Evolutionary conservation across 2,329 filamentous ascomycete species (phyloP).

Genomic region (Stachybotrys echinatus): DNA sequence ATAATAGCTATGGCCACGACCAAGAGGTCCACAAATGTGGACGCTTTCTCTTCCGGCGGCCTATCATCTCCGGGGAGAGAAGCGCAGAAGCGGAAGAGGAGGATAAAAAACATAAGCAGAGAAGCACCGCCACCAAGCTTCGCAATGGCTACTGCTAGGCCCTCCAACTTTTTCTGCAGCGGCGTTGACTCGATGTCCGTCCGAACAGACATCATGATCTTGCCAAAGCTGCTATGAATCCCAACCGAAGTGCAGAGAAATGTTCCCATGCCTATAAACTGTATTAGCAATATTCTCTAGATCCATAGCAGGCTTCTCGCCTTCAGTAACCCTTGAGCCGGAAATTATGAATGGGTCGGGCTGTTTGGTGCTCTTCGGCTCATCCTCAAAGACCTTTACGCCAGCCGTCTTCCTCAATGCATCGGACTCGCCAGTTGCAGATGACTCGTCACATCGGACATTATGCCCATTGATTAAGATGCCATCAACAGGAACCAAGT

Average conservation of each 20-base stretch:
- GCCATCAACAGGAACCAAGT: slow-evolving; percentile 66
- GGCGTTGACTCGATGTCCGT: slow-evolving; percentile 48
- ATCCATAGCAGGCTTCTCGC: too few relatives aligned
- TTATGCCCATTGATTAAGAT: slow-evolving; percentile 54
- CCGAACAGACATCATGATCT: slow-evolving; percentile 50
- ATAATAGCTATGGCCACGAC: slow-evolving; percentile 63
- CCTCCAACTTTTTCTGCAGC: slow-evolving; percentile 47
- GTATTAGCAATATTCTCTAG: too few relatives aligned
- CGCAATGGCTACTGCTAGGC: slow-evolving; percentile 25
- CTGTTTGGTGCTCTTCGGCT: slow-evolving; percentile 37
- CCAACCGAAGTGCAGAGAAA: slow-evolving; percentile 53
- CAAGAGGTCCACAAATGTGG: slow-evolving; percentile 56
- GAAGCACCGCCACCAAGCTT: slow-evolving; percentile 58
- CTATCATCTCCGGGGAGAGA: slow-evolving; percentile 46
- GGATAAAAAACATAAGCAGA: slow-evolving; percentile 66
- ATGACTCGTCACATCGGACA: slow-evolving; percentile 65
- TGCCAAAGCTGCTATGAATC: slow-evolving; percentile 47
- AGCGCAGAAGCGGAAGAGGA: slow-evolving; percentile 73
- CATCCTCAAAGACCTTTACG: slow-evolving; percentile 50
- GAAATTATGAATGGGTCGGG: slow-evolving; percentile 63
- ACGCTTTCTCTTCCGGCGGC: slow-evolving; percentile 49
- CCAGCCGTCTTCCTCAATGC: slow-evolving; percentile 61
- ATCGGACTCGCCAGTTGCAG: slow-evolving; percentile 69
- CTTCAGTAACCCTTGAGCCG: slow-evolving; percentile 48
- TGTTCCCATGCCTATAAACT: slow-evolving; percentile 44